A percentile compares a stretch with the other conserved stretches of the same genome.
These are phyloP conservation scores for Amylocystis lapponica DNA, from an alignment of 768 basidiomycete genomes.

Conservation along the genomic window DNA sequence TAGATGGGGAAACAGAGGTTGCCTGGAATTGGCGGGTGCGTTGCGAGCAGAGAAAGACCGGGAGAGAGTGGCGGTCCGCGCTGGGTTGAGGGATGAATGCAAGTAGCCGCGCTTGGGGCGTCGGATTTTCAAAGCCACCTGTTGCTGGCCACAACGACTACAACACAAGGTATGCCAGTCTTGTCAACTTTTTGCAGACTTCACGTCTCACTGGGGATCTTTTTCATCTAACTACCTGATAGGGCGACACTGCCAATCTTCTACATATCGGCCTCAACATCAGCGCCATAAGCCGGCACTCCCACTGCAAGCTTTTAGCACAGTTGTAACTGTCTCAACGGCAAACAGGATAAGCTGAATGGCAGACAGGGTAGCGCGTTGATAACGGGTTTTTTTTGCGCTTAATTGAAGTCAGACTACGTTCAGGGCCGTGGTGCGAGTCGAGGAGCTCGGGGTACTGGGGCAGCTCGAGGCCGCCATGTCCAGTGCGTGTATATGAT, in stretches of 20 bases:
- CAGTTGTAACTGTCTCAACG: not conserved
- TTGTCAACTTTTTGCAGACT: too few relatives aligned
- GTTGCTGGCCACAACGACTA: constrained; percentile 2
- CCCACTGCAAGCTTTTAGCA: too few relatives aligned
- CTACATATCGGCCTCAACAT: too few relatives aligned
- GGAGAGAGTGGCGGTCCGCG: constrained; percentile 11
- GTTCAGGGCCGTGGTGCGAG: constrained; percentile 55
- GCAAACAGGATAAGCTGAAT: too few relatives aligned
- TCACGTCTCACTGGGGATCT: too few relatives aligned
- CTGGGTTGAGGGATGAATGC: constrained; percentile 11
- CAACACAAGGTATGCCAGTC: constrained; percentile 4
- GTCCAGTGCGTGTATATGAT: constrained; percentile 20
- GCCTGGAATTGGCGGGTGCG: constrained; percentile 5
- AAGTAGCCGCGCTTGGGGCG: not conserved
- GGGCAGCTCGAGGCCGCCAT: constrained; percentile 37
- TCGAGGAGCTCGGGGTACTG: constrained; percentile 41
- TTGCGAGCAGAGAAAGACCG: constrained; percentile 1
- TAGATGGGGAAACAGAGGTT: constrained; percentile 1
- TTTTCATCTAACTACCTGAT: too few relatives aligned
- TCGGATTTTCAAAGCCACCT: constrained; percentile 9
- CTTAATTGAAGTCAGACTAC: not conserved
- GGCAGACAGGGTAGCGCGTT: constrained; percentile 68
- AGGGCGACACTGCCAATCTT: too few relatives aligned
- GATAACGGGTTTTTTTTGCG: constrained; percentile 20
- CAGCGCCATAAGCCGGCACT: too few relatives aligned